Evolutionary conservation across 208 protist genomes (phyloP), one percentile per base, ranked within the genome.

Genomic region (Trypanosoma lewisi): DNA sequence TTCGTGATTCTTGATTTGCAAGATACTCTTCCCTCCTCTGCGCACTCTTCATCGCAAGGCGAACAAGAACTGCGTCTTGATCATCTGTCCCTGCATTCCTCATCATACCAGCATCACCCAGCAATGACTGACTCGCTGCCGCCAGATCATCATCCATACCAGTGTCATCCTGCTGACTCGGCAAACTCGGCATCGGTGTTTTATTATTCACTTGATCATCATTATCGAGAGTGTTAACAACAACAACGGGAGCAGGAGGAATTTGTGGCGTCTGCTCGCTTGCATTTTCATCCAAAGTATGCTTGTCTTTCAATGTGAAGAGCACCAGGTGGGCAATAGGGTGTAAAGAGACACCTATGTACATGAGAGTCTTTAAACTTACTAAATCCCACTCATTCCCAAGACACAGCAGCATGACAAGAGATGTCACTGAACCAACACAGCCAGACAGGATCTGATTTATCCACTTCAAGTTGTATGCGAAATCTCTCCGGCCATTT

Each of bases 381-480:
- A 3, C 3, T 21, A 51, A 23, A 12, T 36, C 42, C 83, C 83
- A 86, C 0, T 69, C 47, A 62, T 89, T 83, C 23, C 78, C 73
- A 30, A 79, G 48, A 25, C 37, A 3, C 4, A 61, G 4, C 21
- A 87, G 67, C 63, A 87, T 54, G 9, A 79, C 27, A 50, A 85
- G 59, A 11, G 73, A 70, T 1, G 45, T 19, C 5, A 66, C 25
- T 49, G 76, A 85, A 21, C 84, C 84, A 4, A 87, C 71, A n/a
- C 75, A 65, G 44, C 74, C 77, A 57, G 73, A 85, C 11, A 83
- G 12, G 5, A 78, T 82, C 66, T 87, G 77, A 50, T 82, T 67
- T 3, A 87, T 79, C 81, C 84, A 91, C 73, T 91, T 91, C 27
- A 75, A 30, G 53, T 82, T 91, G 66, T 91, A 91, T 28, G 82